Evolutionary conservation across 257 asterid species (phyloP).

Genomic region (Solanum piurae): DNA sequence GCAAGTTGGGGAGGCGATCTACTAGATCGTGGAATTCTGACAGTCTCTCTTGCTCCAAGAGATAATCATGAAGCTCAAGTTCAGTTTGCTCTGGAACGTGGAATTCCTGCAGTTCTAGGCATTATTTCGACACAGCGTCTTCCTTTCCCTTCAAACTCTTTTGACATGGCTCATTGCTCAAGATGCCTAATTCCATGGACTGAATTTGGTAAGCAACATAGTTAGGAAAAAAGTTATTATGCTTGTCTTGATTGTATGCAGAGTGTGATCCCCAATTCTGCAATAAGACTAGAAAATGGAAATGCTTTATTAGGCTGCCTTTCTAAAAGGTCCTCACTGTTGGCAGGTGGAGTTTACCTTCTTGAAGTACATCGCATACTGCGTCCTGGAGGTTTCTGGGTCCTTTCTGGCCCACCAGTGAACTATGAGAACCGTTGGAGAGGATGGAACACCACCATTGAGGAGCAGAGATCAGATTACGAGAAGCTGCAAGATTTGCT

Average conservation of each 20-base stretch:
- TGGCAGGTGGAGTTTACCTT: constrained; percentile 92
- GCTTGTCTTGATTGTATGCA: not conserved
- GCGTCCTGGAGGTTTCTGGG: constrained; percentile 99
- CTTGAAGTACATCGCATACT: constrained; percentile 84
- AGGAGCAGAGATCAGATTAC: constrained; percentile 73
- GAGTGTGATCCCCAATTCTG: not conserved
- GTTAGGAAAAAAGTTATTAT: not conserved
- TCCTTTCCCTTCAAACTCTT: constrained; percentile 92
- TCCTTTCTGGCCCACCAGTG: constrained; percentile 93
- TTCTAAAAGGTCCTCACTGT: not conserved
- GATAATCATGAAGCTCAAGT: constrained; percentile 99
- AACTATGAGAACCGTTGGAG: constrained; percentile 89
- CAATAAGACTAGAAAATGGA: not conserved
- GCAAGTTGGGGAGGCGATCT: constrained; percentile 99
- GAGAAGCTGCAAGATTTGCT: constrained; percentile 78
- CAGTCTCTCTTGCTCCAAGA: constrained; percentile 95
- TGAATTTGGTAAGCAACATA: constrained; percentile 61
- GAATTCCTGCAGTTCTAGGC: constrained; percentile 93
- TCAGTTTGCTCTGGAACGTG: constrained; percentile 97
- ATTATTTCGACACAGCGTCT: constrained; percentile 95
- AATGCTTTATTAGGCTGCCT: not conserved
- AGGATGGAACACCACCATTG: constrained; percentile 96
- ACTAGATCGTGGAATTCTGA: constrained; percentile 73
- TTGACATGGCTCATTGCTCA: constrained; percentile 99
- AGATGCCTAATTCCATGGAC: constrained; percentile 99